These are phyloP conservation scores for Coniochaeta ligniaria DNA, from an alignment of 2,329 filamentous ascomycete genomes.

Conservation along the genomic window DNA sequence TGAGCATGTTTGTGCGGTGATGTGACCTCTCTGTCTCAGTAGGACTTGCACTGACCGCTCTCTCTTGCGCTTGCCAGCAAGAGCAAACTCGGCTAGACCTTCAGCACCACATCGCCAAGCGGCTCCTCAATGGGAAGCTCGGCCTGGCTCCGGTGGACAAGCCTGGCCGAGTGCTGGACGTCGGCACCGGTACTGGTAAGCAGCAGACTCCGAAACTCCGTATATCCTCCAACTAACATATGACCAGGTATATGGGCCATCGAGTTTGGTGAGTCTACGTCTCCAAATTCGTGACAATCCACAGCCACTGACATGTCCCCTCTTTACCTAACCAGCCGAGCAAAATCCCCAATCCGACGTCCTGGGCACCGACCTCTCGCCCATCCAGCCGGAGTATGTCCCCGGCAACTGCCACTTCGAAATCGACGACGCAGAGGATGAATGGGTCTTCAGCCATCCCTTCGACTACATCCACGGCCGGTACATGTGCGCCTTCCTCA, in stretches of 20 bases:
- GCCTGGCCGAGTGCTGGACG: constrained; percentile 15
- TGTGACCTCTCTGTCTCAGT: neutral
- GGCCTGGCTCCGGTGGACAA: constrained; percentile 11
- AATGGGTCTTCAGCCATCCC: constrained; percentile 25
- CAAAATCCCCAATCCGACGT: neutral
- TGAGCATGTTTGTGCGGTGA: neutral
- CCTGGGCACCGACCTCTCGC: neutral
- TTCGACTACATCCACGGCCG: constrained; percentile 18
- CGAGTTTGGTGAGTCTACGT: constrained; percentile 10
- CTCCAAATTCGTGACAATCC: neutral
- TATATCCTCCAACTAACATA: neutral
- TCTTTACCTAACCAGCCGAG: neutral
- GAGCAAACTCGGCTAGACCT: neutral
- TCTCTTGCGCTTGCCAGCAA: neutral
- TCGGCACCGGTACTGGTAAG: constrained; percentile 17
- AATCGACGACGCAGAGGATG: constrained; percentile 45
- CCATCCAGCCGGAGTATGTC: constrained; percentile 1
- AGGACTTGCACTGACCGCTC: neutral
- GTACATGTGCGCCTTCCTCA: constrained; percentile 13
- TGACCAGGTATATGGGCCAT: constrained; percentile 15
- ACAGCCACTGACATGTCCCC: neutral
- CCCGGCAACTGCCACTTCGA: constrained; percentile 40
- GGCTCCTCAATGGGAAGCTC: constrained; percentile 7
- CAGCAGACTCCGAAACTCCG: neutral
- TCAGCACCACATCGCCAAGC: constrained; percentile 1